Percentiles rank a stretch among this genome's conserved stretches.
Evolutionary conservation across 768 basidiomycete genomes (phyloP).

Genomic region (Cyclocybe cylindracea): DNA sequence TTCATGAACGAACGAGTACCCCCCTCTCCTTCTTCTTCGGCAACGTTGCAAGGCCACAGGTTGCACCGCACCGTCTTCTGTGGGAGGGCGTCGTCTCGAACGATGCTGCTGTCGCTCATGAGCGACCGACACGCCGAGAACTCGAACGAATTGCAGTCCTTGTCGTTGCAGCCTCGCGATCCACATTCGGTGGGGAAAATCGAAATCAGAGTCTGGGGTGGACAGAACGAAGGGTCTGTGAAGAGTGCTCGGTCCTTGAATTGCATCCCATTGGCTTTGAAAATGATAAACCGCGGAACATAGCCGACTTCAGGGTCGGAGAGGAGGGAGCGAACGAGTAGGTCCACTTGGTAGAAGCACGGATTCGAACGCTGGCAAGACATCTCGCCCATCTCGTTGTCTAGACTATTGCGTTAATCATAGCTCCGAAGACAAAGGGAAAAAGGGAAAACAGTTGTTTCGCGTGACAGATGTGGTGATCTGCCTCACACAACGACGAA

Average conservation of each 20-base stretch:
- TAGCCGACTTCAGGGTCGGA: slow-evolving; percentile 18
- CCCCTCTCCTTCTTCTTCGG: neutral
- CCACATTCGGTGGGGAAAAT: slow-evolving; percentile 15
- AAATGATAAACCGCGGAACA: slow-evolving; percentile 18
- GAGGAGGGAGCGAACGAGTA: slow-evolving; percentile 19
- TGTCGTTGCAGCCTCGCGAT: slow-evolving; percentile 6
- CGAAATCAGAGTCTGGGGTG: slow-evolving; percentile 9
- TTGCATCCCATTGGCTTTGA: slow-evolving; percentile 1
- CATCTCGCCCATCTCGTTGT: slow-evolving; percentile 7
- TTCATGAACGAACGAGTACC: slow-evolving; percentile 4
- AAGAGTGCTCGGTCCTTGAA: slow-evolving; percentile 16
- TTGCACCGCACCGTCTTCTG: slow-evolving; percentile 16
- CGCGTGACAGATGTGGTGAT: too few species aligned
- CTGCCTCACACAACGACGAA: too few species aligned
- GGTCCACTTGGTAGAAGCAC: slow-evolving; percentile 20
- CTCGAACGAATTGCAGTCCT: slow-evolving; percentile 16
- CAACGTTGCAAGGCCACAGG: slow-evolving; percentile 13
- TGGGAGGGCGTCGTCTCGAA: slow-evolving; percentile 9
- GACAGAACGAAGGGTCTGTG: slow-evolving; percentile 12
- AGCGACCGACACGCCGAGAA: slow-evolving; percentile 13
- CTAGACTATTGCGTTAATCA: neutral
- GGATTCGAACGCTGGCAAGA: slow-evolving; percentile 5
- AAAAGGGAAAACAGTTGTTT: too few species aligned
- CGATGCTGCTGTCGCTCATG: slow-evolving; percentile 5
- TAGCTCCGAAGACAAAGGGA: too few species aligned